phyloP scores from a whole-genome alignment of 805 yeast genomes.

The Vanderwaltozyma tropicalis region DNA sequence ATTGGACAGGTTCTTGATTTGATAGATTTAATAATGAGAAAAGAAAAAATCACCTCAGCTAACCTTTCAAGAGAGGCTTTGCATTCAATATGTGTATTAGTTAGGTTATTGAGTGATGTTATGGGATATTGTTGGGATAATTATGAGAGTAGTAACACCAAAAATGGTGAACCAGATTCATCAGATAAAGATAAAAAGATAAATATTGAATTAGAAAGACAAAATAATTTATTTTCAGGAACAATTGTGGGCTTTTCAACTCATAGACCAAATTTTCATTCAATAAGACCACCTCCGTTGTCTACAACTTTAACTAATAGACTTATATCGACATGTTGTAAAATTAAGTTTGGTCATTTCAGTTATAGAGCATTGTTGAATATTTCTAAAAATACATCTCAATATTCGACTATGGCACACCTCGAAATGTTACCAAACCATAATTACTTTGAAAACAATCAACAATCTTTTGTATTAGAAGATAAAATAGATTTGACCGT shows the following conservation, averaged over 20 bases:
- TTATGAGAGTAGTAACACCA: conserved; percentile 8
- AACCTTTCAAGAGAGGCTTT: conserved; percentile 9
- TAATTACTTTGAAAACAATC: neutral
- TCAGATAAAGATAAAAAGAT: neutral
- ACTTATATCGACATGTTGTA: conserved; percentile 23
- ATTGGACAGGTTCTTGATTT: conserved; percentile 9
- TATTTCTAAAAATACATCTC: conserved; percentile 14
- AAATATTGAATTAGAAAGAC: conserved; percentile 3
- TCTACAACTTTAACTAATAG: conserved; percentile 19
- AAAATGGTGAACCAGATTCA: conserved; percentile 4
- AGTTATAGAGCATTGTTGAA: conserved; percentile 26
- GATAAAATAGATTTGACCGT: conserved; percentile 30
- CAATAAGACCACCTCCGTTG: conserved; percentile 26
- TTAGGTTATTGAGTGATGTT: conserved; percentile 34
- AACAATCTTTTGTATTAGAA: neutral
- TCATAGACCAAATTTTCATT: conserved; percentile 26
- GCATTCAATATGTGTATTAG: conserved; percentile 25
- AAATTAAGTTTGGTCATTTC: conserved; percentile 26
- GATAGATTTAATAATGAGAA: conserved; percentile 14
- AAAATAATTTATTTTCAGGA: conserved; percentile 13
- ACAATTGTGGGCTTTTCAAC: conserved; percentile 26
- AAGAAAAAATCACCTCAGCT: conserved; percentile 8
- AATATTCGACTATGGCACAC: neutral
- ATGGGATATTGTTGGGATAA: conserved; percentile 32
- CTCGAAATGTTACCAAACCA: conserved; percentile 1